phyloP scores from a whole-genome alignment of 345 rosid genomes.

The Microthlaspi erraticum region DNA sequence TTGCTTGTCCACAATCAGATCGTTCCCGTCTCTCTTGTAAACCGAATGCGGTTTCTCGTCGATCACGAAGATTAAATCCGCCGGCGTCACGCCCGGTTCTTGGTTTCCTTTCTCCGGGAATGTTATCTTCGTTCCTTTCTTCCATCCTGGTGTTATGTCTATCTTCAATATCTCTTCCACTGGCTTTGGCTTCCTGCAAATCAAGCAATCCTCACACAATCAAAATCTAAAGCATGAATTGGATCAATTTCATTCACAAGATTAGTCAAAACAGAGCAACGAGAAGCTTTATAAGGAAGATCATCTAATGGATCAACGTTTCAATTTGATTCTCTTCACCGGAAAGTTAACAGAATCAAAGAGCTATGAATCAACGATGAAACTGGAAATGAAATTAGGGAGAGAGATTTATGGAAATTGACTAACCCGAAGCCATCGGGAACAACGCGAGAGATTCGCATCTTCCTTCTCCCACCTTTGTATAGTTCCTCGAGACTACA shows the following conservation, averaged over 20 bases:
- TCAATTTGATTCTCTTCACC: not conserved
- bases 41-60: constrained; percentile 75
- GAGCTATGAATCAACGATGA: not conserved
- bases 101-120: constrained; percentile 81
- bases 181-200: constrained; percentile 58
- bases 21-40: constrained; percentile 69
- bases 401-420: not conserved
- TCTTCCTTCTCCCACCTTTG: constrained; percentile 75
- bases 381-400: not conserved
- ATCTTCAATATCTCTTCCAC: constrained; percentile 75
- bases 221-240: not conserved
- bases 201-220: not conserved
- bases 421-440: constrained; percentile 73
- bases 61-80: constrained; percentile 75
- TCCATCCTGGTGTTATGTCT: constrained; percentile 83
- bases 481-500: constrained; percentile 86
- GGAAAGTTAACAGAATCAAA: not conserved
- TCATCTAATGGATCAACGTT: not conserved
- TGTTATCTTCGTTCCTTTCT: constrained; percentile 84
- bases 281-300: not conserved
- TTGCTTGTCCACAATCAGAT: constrained; percentile 59
- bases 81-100: constrained; percentile 60
- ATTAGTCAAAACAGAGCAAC: constrained; percentile 14
- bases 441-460: constrained; percentile 77
- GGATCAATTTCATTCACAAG: not conserved